These are phyloP conservation scores for Syzygium aromaticum DNA, from an alignment of 345 rosid genomes.

Conservation along the genomic window DNA sequence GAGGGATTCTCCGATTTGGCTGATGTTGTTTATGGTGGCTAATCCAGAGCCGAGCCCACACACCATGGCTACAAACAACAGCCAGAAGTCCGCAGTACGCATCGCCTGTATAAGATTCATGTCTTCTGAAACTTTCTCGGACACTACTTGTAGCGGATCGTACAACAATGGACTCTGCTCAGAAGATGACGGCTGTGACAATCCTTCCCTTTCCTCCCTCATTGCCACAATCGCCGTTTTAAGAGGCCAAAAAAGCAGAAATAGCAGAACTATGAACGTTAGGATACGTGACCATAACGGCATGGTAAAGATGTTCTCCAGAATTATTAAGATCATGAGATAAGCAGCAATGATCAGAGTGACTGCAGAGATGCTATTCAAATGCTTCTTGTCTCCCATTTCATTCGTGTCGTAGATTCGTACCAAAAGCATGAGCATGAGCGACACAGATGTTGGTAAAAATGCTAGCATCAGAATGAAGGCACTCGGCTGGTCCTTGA, in stretches of 20 bases:
- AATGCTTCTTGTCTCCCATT: slow-evolving; percentile 51
- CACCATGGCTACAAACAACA: slow-evolving; percentile 58
- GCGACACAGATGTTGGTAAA: slow-evolving; percentile 48
- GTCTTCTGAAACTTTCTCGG: slow-evolving; percentile 13
- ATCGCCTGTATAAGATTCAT: slow-evolving; percentile 46
- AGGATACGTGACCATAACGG: slow-evolving; percentile 37
- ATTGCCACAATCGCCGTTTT: slow-evolving; percentile 48
- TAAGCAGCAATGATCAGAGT: slow-evolving; percentile 62
- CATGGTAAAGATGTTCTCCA: slow-evolving; percentile 41
- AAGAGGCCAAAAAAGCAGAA: slow-evolving; percentile 52
- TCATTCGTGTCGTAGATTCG: slow-evolving; percentile 39
- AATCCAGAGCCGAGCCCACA: slow-evolving; percentile 79
- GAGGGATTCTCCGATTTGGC: slow-evolving; percentile 82
- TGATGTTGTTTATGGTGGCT: slow-evolving; percentile 66
- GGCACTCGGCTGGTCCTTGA: slow-evolving; percentile 42
- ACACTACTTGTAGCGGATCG: neutral
- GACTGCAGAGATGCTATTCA: slow-evolving; percentile 59
- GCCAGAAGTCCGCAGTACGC: slow-evolving; percentile 48
- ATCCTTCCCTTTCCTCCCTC: slow-evolving; percentile 19
- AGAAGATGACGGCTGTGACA: slow-evolving; percentile 10
- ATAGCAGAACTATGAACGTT: slow-evolving; percentile 31
- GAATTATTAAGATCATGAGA: slow-evolving; percentile 51
- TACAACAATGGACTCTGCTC: slow-evolving; percentile 12
- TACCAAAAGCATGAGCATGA: slow-evolving; percentile 59
- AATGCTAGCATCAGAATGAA: slow-evolving; percentile 64